Base-by-base conservation (phyloP, 2,329 filamentous ascomycete species). In the Diplodia mutila region DNA sequence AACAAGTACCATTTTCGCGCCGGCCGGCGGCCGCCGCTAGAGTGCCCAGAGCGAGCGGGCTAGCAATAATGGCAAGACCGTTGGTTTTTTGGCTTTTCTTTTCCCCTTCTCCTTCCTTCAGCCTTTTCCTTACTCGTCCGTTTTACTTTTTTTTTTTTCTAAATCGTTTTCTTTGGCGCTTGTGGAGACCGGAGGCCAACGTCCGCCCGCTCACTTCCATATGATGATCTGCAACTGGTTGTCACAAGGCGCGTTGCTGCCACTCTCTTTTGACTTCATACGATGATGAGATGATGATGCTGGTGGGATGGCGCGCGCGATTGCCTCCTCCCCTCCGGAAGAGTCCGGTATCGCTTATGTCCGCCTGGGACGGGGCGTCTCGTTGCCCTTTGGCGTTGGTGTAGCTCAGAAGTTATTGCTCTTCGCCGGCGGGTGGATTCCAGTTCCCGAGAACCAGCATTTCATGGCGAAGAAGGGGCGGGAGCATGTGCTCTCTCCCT, bases 221-320 rank as follows among this genome's bases (percentile, higher is more conserved):
- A n/a, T n/a, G n/a, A n/a, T 6, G 18, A 42, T 42, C 39, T 42
- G 39, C 39, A 42, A n/a, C 39, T 42, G 29, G 39, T 7, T 42
- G 39, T 42, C 39, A n/a, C 39, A n/a, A 8, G 42, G 18, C n/a
- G 42, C n/a, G 42, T 21, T 21, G 9, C n/a, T 21, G 42, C 29
- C 42, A 46, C 42, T 46, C 42, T 46, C 42, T 46, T 46, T 46
- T 46, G 42, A 46, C 42, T 46, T 46, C 55, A 59, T 59, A 21
- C 23, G 16, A 59, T 29, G 34, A 7, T 46, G 42, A 21, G 42
- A 21, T 46, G 42, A 46, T 21, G 42, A n/a, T 42, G 42, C 3
- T n/a, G 42, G 21, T n/a, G 42, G n/a, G n/a, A 21, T 12, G 34
- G 11, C 11, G 34, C 11, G 11, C 8, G 34, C 11, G 34, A 11